Evolutionary conservation across 2,329 filamentous ascomycete genomes (phyloP).

Genomic region (Colletotrichum theobromicola): DNA sequence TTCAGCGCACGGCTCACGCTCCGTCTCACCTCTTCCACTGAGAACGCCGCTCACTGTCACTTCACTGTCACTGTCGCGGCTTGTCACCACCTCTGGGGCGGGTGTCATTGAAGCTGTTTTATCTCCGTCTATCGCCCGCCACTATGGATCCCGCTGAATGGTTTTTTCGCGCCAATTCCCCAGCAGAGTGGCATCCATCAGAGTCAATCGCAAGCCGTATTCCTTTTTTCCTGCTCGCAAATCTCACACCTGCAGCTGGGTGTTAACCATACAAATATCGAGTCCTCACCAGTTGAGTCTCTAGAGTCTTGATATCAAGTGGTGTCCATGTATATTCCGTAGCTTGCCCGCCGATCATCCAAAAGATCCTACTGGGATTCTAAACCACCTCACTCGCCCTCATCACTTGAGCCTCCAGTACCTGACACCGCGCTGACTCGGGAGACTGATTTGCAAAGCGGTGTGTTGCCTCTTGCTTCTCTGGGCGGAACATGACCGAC

Average conservation of each 20-base stretch:
- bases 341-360: neutral
- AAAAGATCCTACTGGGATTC: neutral
- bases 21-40: neutral
- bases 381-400: neutral
- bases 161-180: neutral
- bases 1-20: neutral
- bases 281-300: neutral
- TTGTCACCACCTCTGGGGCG: neutral
- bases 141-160: neutral
- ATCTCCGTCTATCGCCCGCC: neutral
- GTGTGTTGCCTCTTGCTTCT: neutral
- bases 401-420: slow-evolving; percentile 2
- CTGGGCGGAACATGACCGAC: slow-evolving; percentile 3
- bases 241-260: neutral
- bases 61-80: neutral
- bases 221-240: neutral
- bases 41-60: neutral
- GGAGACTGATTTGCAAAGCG: neutral
- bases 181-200: neutral
- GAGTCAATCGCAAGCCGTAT: neutral
- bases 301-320: neutral
- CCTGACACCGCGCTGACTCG: slow-evolving; percentile 9
- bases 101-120: neutral
- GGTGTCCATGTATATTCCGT: neutral
- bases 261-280: neutral